Conservation (phyloP, 257 asterid species). For the Nyctanthes arbortristis region DNA sequence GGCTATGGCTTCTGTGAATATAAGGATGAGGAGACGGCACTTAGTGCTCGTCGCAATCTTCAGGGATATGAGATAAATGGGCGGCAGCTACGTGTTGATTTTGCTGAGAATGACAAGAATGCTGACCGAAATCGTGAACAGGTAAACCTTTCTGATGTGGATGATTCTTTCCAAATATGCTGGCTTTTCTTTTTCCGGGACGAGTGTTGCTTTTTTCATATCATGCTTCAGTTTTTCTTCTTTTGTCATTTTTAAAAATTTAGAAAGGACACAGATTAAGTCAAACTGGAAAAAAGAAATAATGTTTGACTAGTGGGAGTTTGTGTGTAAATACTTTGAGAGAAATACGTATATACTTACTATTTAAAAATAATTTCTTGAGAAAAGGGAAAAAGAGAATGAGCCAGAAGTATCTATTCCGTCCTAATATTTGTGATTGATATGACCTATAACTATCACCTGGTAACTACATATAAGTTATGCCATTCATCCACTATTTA, state of each 20-base stretch:
- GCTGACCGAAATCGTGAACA: conserved; percentile 75
- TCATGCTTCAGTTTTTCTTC: too few species aligned
- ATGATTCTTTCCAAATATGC: neutral
- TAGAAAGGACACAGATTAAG: too few species aligned
- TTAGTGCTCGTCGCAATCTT: conserved; percentile 96
- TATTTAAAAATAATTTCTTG: too few species aligned
- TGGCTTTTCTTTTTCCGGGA: neutral
- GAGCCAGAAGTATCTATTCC: neutral
- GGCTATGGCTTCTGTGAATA: conserved; percentile 98
- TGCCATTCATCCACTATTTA: neutral
- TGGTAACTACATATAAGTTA: neutral
- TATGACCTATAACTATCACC: neutral
- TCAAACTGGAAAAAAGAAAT: too few species aligned
- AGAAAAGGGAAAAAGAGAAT: neutral
- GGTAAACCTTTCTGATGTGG: conserved; percentile 39
- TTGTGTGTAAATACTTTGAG: too few species aligned
- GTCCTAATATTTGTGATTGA: neutral
- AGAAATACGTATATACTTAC: too few species aligned
- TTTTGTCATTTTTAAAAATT: too few species aligned
- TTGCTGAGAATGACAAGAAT: conserved; percentile 93
- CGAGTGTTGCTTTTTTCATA: too few species aligned
- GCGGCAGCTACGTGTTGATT: conserved; percentile 92
- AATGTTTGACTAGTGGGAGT: too few species aligned
- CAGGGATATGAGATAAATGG: conserved; percentile 91
- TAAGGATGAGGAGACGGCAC: conserved; percentile 94